A percentile compares a stretch with the other conserved stretches of the same genome.
phyloP scores from a whole-genome alignment of 2,329 filamentous ascomycete species.

The Bisporella sp. region DNA sequence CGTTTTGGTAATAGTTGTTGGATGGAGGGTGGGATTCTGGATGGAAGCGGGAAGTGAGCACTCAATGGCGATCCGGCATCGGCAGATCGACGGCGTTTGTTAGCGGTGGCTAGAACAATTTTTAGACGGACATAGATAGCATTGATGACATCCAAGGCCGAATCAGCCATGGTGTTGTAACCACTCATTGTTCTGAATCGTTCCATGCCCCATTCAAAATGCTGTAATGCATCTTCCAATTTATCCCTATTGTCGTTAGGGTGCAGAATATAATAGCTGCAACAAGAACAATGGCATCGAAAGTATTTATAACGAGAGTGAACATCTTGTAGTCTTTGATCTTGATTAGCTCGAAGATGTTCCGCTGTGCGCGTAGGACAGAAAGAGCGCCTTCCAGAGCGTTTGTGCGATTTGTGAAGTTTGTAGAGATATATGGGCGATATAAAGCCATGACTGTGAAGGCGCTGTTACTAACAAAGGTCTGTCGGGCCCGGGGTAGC shows the following conservation, averaged over 20 bases:
- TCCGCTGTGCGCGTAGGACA: conserved; percentile 49
- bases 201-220: conserved; percentile 53
- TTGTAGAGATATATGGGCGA: conserved; percentile 54
- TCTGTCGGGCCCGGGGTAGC: conserved; percentile 39
- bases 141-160: conserved; percentile 48
- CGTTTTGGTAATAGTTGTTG: too few relatives aligned
- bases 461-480: conserved; percentile 38
- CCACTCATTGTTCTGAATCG: conserved; percentile 49
- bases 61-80: background rate
- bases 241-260: conserved; percentile 46
- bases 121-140: conserved; percentile 48
- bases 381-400: conserved; percentile 48
- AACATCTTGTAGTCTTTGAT: conserved; percentile 47
- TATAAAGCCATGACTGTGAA: conserved; percentile 55
- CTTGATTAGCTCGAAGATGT: conserved; percentile 38
- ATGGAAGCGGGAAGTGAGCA: background rate
- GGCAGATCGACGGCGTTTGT: background rate
- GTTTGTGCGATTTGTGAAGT: conserved; percentile 43
- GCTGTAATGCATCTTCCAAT: conserved; percentile 40
- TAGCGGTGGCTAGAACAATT: conserved; percentile 30
- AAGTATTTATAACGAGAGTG: conserved; percentile 54
- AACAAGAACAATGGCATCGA: conserved; percentile 56
- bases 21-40: background rate
- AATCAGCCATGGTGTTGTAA: conserved; percentile 45
- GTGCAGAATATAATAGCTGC: conserved; percentile 57